Evolutionary conservation across 140 eudicot species (phyloP).

Genomic region (Ambrosia hybrid): DNA sequence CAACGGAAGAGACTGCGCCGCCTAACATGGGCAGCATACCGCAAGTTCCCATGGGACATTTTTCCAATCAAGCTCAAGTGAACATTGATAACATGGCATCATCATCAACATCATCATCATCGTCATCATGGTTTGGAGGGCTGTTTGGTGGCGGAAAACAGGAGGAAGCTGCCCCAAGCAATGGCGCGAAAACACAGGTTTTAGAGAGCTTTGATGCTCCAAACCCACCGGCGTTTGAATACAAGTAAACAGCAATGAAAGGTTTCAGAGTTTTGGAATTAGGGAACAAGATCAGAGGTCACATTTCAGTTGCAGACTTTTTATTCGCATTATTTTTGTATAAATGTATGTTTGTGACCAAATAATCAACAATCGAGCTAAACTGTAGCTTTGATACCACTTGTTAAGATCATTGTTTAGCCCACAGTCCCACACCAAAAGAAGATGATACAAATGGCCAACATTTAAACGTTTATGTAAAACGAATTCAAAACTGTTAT

Average conservation of each 20-base stretch:
- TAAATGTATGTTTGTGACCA: not conserved
- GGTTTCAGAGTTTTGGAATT: not conserved
- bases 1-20: conserved; percentile 50
- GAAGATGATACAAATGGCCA: too few relatives aligned
- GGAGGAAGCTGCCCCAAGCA: conserved; percentile 41
- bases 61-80: conserved; percentile 50
- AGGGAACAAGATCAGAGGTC: not conserved
- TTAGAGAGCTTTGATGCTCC: conserved; percentile 92
- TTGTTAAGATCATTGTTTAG: too few relatives aligned
- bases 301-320: not conserved
- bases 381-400: not conserved
- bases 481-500: too few relatives aligned
- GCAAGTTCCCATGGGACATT: conserved; percentile 52
- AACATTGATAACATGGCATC: conserved; percentile 34
- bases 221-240: conserved; percentile 76
- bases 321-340: not conserved
- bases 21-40: conserved; percentile 51
- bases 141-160: conserved; percentile 72
- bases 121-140: conserved; percentile 82
- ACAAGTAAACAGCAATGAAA: conserved; percentile 40
- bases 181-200: conserved; percentile 66
- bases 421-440: too few relatives aligned
- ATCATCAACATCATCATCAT: conserved; percentile 32
- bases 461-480: too few relatives aligned
- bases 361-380: not conserved